A percentile compares a stretch with the other conserved stretches of the same genome.
Conservation (phyloP, 2,329 filamentous ascomycete species). For the Claviceps capensis region DNA sequence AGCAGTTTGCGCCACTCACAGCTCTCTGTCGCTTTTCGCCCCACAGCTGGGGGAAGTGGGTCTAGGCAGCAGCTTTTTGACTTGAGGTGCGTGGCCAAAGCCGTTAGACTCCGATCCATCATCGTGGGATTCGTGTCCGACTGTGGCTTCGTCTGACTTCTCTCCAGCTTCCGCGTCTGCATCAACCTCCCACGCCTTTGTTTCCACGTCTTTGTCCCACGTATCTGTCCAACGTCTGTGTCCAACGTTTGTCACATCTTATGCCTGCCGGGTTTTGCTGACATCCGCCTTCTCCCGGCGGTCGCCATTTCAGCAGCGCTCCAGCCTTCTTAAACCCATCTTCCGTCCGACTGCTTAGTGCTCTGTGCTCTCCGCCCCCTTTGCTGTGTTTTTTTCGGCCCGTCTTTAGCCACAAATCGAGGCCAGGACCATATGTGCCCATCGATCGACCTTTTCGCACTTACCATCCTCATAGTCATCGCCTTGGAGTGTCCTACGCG, state of each 20-base stretch:
- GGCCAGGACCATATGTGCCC: background rate
- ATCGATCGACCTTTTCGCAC: background rate
- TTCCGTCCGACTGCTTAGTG: conserved; percentile 2
- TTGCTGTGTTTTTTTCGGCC: conserved; percentile 8
- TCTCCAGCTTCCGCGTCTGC: background rate
- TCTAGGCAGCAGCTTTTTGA: conserved; percentile 13
- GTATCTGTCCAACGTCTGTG: background rate
- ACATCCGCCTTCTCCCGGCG: conserved; percentile 3
- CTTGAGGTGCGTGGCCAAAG: background rate
- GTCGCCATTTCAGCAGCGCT: background rate
- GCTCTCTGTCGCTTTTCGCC: background rate
- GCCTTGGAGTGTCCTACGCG: background rate
- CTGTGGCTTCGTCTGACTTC: background rate
- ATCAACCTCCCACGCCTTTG: too few species aligned
- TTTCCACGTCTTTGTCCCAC: conserved; percentile 1
- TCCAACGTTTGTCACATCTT: background rate
- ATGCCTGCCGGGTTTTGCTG: background rate
- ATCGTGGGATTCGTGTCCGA: background rate
- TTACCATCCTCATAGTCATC: background rate
- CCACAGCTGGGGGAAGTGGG: background rate
- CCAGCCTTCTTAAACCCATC: background rate
- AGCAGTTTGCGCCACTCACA: background rate
- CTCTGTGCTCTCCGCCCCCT: conserved; percentile 13
- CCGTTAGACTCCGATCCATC: background rate
- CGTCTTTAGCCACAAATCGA: background rate